Conservation (phyloP, 2,329 filamentous ascomycete genomes). For the Fusarium sp. region DNA sequence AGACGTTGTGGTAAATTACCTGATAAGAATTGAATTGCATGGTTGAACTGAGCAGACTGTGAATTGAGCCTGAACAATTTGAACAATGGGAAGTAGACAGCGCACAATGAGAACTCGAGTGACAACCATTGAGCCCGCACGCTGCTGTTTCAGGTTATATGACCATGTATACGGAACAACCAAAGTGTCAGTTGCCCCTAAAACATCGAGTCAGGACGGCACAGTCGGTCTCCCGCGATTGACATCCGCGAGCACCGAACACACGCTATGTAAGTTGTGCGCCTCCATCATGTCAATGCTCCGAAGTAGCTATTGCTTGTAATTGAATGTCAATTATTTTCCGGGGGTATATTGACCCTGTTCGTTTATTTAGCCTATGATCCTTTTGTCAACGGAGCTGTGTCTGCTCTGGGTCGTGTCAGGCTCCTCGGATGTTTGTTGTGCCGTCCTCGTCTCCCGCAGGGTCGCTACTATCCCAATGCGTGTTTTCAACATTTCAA, state of each 20-base stretch:
- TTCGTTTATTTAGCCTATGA: neutral
- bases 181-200: neutral
- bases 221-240: neutral
- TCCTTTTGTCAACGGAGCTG: neutral
- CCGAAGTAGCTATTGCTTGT: neutral
- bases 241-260: neutral
- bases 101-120: neutral
- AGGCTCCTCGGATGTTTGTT: neutral
- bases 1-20: neutral
- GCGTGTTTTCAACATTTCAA: too few relatives aligned
- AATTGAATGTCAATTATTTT: neutral
- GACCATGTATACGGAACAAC: neutral
- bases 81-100: neutral
- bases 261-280: neutral
- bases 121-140: neutral
- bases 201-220: neutral
- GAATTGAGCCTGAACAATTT: neutral
- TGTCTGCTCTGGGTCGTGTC: neutral
- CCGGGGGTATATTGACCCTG: fast-evolving
- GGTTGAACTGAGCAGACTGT: neutral
- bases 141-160: neutral
- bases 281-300: too few relatives aligned
- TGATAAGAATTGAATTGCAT: neutral
- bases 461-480: too few relatives aligned
- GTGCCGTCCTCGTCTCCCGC: too few relatives aligned